Conservation (phyloP, 306 rosid species). For the Dryas octopetala region DNA sequence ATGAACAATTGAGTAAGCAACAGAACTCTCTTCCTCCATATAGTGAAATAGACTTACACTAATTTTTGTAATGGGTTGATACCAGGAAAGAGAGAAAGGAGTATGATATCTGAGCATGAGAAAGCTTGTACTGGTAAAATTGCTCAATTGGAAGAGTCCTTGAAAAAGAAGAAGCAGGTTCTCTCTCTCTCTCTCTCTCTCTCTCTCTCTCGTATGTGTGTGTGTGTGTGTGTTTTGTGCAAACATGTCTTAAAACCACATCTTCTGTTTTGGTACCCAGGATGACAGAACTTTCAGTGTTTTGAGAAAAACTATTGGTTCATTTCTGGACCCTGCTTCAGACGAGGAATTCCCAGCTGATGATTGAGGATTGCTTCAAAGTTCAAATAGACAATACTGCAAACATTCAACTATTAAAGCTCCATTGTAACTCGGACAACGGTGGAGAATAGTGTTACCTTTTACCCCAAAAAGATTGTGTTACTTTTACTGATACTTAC, state of each 20-base stretch:
- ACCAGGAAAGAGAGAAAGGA: conserved; percentile 81
- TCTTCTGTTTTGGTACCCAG: conserved; percentile 35
- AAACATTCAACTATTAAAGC: not conserved
- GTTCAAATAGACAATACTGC: not conserved
- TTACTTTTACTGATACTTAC: not conserved
- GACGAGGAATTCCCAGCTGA: conserved; percentile 87
- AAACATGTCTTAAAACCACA: conserved; percentile 17
- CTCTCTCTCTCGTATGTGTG: not conserved
- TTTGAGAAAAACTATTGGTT: conserved; percentile 82
- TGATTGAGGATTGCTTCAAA: conserved; percentile 47
- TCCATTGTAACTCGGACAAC: not conserved
- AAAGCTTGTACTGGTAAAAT: conserved; percentile 66
- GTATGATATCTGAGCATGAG: conserved; percentile 72
- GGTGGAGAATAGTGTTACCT: not conserved
- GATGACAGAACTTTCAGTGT: conserved; percentile 85
- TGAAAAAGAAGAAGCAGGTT: conserved; percentile 89
- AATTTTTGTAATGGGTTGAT: conserved; percentile 15
- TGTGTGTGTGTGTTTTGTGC: not conserved
- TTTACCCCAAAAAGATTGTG: not conserved
- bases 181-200: conserved; percentile 2
- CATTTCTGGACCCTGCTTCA: conserved; percentile 70
- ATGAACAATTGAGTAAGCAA: conserved; percentile 88
- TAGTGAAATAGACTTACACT: not conserved
- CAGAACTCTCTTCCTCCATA: not conserved
- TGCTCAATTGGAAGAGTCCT: conserved; percentile 69